phyloP scores from a whole-genome alignment of 257 asterid species.

The Rubia yunnanensis region DNA sequence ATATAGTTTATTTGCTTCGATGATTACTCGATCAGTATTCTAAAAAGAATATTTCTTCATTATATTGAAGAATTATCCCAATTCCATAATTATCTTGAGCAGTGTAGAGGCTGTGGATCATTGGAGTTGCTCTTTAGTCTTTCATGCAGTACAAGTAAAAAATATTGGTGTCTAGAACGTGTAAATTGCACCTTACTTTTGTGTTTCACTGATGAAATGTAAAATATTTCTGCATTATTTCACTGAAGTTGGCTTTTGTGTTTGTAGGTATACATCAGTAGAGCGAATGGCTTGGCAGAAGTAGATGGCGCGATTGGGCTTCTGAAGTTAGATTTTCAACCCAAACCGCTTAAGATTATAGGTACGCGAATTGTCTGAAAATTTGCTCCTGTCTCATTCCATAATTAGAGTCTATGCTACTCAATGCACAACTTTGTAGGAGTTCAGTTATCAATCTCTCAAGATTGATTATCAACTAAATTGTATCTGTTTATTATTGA shows the following conservation, averaged over 20 bases:
- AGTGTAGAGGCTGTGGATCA: too few relatives aligned
- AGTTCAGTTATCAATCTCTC: too few relatives aligned
- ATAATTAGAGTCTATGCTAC: neutral
- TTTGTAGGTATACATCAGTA: conserved; percentile 44
- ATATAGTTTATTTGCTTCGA: too few relatives aligned
- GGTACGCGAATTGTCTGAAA: neutral
- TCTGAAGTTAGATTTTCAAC: conserved; percentile 27
- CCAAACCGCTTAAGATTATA: conserved; percentile 11
- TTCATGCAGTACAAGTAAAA: neutral
- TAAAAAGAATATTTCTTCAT: too few relatives aligned
- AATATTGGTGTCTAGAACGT: neutral
- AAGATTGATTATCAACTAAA: too few relatives aligned
- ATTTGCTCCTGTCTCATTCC: neutral
- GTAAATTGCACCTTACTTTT: too few relatives aligned
- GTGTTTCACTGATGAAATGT: neutral
- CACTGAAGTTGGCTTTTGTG: conserved; percentile 3
- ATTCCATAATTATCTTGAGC: too few relatives aligned
- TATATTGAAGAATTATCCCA: too few relatives aligned
- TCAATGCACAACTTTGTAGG: neutral
- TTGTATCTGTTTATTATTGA: neutral
- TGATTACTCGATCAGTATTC: too few relatives aligned
- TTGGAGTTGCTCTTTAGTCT: neutral
- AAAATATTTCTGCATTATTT: neutral
- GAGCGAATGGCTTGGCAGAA: conserved; percentile 34
- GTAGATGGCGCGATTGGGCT: conserved; percentile 38